Evolutionary conservation across 257 asterid genomes (phyloP).

Genomic region (Nicotiana noctiflora): DNA sequence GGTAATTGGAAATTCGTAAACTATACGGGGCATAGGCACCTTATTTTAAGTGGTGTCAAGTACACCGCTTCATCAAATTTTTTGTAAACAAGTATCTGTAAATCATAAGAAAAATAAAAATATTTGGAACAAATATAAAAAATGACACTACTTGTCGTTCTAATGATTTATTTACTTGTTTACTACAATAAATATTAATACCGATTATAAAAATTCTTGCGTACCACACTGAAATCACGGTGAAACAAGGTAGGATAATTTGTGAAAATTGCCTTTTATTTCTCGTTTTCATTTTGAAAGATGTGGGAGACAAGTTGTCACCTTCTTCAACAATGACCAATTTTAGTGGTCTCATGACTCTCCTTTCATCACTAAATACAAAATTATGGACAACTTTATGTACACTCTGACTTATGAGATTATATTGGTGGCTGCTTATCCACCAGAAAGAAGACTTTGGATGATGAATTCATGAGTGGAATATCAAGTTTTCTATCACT

Average conservation of each 20-base stretch:
- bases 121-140: no score
- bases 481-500: background rate
- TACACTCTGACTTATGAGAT: background rate
- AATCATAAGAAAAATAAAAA: no score
- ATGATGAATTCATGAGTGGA: background rate
- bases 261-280: background rate
- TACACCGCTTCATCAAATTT: no score
- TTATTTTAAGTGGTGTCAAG: no score
- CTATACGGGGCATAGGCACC: no score
- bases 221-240: background rate
- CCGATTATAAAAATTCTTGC: no score
- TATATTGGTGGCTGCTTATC: slow-evolving; percentile 8
- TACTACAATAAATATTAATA: no score
- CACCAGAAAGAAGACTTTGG: background rate
- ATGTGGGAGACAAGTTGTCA: background rate
- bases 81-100: no score
- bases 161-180: no score
- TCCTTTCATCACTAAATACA: background rate
- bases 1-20: no score
- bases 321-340: background rate
- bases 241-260: background rate
- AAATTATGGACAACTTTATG: no score
- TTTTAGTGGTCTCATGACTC: slow-evolving; percentile 6
- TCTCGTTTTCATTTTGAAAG: background rate
- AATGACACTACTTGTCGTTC: no score